phyloP scores from a whole-genome alignment of 352 stramenopile genomes.

The Phytophthora ohioensis region DNA sequence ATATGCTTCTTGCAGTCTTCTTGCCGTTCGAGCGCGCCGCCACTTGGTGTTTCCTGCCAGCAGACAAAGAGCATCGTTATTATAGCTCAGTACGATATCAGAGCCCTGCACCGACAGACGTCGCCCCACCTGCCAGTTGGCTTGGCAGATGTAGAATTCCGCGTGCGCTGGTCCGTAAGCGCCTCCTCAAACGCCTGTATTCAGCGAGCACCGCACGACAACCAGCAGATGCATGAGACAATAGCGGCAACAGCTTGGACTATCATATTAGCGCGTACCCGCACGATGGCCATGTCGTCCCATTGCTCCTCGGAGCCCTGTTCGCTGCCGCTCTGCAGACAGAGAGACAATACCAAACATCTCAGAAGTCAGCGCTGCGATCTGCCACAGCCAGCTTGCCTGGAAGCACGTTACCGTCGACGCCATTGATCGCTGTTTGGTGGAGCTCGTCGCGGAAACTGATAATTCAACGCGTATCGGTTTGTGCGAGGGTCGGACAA shows the following conservation, averaged over 20 bases:
- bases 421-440: slow-evolving; percentile 14
- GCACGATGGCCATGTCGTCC: slow-evolving; percentile 86
- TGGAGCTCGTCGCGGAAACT: not conserved
- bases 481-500: slow-evolving; percentile 16
- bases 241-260: slow-evolving; percentile 6
- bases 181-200: slow-evolving; percentile 80
- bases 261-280: slow-evolving; percentile 38
- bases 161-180: slow-evolving; percentile 53
- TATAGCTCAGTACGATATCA: slow-evolving; percentile 9
- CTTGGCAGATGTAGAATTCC: slow-evolving; percentile 22
- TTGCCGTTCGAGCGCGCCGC: slow-evolving; percentile 18
- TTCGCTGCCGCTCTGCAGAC: slow-evolving; percentile 55
- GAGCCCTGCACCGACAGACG: slow-evolving; percentile 2
- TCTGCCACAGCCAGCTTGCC: not conserved
- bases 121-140: slow-evolving; percentile 20
- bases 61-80: not conserved
- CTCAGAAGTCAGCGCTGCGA: slow-evolving; percentile 7
- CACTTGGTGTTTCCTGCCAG: slow-evolving; percentile 36
- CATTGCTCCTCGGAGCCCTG: slow-evolving; percentile 69
- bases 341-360: not conserved
- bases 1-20: slow-evolving; percentile 36
- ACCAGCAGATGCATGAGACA: slow-evolving; percentile 18
- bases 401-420: slow-evolving; percentile 17
- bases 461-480: slow-evolving; percentile 24
- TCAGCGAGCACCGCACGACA: not conserved